Evolutionary conservation across 1,284 basidiomycete genomes (phyloP).

Genomic region (Rhizoctonia solani): DNA sequence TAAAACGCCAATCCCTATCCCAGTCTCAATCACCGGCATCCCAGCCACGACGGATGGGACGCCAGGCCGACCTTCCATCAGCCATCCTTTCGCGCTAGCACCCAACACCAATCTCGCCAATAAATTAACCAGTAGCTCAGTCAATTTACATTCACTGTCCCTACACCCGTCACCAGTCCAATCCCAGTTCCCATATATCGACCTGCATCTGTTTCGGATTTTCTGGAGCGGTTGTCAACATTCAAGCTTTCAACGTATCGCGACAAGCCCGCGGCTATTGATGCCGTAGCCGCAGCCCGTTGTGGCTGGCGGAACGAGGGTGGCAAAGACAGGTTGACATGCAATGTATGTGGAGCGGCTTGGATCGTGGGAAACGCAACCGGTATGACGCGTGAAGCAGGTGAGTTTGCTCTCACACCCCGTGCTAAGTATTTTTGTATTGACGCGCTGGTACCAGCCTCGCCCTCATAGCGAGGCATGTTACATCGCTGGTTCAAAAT

Average conservation of each 20-base stretch:
- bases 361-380: conserved; percentile 37
- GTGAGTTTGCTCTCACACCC: conserved; percentile 49
- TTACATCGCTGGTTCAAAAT: conserved; percentile 60
- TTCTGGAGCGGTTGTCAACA: conserved; percentile 70
- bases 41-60: conserved; percentile 54
- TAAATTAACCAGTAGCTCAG: conserved; percentile 41
- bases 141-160: conserved; percentile 45
- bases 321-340: conserved; percentile 36
- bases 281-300: conserved; percentile 74
- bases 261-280: conserved; percentile 70
- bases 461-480: conserved; percentile 69
- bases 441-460: conserved; percentile 55
- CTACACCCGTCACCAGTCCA: conserved; percentile 43
- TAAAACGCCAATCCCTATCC: conserved; percentile 13
- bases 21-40: conserved; percentile 10
- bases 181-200: conserved; percentile 60
- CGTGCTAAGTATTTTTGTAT: conserved; percentile 56
- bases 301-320: conserved; percentile 62
- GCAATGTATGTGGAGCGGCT: conserved; percentile 36
- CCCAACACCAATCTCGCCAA: conserved; percentile 53
- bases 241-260: conserved; percentile 77
- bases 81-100: conserved; percentile 63
- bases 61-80: conserved; percentile 65
- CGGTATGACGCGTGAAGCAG: conserved; percentile 39
- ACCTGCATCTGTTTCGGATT: conserved; percentile 71